phyloP scores from a whole-genome alignment of 805 yeast genomes.

The Wickerhamiella lipophila region DNA sequence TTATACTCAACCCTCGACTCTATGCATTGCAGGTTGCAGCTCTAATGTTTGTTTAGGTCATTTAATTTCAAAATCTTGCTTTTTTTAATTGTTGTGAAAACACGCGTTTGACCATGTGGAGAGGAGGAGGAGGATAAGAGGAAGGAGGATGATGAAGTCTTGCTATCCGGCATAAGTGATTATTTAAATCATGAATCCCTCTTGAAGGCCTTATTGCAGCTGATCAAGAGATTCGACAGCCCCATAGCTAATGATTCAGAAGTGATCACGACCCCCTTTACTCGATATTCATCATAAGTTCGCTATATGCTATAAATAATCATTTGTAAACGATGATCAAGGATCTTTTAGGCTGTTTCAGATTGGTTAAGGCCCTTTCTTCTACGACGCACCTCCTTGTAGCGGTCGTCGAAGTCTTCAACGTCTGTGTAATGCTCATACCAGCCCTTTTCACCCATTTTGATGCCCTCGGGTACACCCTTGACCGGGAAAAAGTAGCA shows the following conservation, averaged over 20 bases:
- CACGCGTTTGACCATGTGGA: no score
- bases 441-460: conserved; percentile 20
- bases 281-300: not conserved
- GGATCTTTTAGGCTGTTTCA: not conserved
- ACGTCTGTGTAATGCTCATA: conserved; percentile 20
- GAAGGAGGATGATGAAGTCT: no score
- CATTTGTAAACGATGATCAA: no score
- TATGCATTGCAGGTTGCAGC: not conserved
- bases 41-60: not conserved
- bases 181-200: no score
- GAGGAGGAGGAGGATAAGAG: no score
- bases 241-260: no score
- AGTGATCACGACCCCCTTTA: no score
- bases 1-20: not conserved
- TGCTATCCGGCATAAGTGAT: no score
- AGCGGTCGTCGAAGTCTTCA: conserved; percentile 19
- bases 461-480: conserved; percentile 16
- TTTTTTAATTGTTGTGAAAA: no score
- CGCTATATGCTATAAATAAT: not conserved
- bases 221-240: no score
- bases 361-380: not conserved
- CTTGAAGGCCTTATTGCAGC: no score
- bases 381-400: conserved; percentile 7
- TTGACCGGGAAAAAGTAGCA: conserved; percentile 17
- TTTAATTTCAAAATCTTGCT: not conserved